Conservation (phyloP, 2,329 filamentous ascomycete genomes). For the Lachnellula cervina region DNA sequence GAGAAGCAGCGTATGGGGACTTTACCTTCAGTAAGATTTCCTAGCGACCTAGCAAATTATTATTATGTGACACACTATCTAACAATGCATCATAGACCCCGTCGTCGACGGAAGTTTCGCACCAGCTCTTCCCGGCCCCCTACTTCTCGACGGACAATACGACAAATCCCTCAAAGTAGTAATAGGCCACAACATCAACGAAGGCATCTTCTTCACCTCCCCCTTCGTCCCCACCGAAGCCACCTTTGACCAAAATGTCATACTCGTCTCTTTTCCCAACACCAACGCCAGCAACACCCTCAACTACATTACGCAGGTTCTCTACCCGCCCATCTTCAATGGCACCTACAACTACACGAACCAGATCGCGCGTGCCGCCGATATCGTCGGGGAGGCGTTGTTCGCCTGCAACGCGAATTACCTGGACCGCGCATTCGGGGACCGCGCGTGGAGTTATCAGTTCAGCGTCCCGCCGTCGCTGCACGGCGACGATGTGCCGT, state of each 20-base stretch:
- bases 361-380: conserved; percentile 37
- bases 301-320: conserved; percentile 37
- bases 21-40: conserved; percentile 33
- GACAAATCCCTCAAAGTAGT: conserved; percentile 42
- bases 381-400: conserved; percentile 39
- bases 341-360: conserved; percentile 40
- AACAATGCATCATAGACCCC: neutral
- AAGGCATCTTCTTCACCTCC: conserved; percentile 38
- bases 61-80: neutral
- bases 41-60: neutral
- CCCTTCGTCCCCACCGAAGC: conserved; percentile 24
- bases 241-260: conserved; percentile 9
- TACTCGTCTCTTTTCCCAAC: conserved; percentile 12
- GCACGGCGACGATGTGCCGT: conserved; percentile 47
- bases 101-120: conserved; percentile 45
- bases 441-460: conserved; percentile 45
- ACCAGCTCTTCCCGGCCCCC: conserved; percentile 40
- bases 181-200: conserved; percentile 40
- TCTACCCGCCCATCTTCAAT: conserved; percentile 46
- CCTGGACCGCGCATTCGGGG: conserved; percentile 41
- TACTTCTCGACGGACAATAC: conserved; percentile 40
- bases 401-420: conserved; percentile 51
- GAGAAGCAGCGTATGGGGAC: conserved; percentile 34
- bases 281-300: conserved; percentile 23
- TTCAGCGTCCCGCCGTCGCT: conserved; percentile 49